Evolutionary conservation across 352 stramenopile species (phyloP).

Genomic region (Globisporangium spiculum): DNA sequence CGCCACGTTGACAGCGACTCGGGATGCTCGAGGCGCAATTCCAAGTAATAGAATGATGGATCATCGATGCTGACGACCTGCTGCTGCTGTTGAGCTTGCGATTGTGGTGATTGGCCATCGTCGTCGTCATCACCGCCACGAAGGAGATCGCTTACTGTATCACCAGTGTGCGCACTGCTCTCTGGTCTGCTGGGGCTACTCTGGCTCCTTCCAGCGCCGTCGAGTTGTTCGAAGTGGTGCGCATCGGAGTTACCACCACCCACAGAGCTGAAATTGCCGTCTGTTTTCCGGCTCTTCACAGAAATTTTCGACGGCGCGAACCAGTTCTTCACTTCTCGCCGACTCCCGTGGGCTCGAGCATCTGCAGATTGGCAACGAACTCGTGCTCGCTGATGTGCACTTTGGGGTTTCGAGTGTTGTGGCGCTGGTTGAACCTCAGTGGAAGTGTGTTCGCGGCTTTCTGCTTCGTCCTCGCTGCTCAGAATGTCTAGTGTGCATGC

Average conservation of each 20-base stretch:
- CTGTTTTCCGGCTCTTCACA: neutral
- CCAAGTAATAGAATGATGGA: conserved; percentile 47
- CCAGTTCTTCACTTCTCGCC: conserved; percentile 7
- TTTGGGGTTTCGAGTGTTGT: neutral
- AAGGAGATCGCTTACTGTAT: neutral
- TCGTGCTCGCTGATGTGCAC: neutral
- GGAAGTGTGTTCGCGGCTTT: neutral
- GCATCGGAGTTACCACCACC: neutral
- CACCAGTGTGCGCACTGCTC: neutral
- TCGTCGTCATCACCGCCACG: neutral
- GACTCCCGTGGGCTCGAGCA: neutral
- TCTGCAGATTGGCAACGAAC: conserved; percentile 10
- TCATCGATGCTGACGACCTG: conserved; percentile 26
- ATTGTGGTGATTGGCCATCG: neutral
- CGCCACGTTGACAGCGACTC: conserved; percentile 34
- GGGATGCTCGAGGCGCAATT: conserved; percentile 45
- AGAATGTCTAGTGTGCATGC: neutral
- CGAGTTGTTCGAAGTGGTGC: neutral
- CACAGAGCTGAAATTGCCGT: neutral
- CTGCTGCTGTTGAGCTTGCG: neutral
- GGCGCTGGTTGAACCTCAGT: neutral
- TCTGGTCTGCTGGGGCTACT: neutral
- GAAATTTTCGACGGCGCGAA: conserved; percentile 10
- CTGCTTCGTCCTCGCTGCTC: neutral
- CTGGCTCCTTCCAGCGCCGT: neutral